Percentiles rank a stretch among this genome's conserved stretches.
Conservation (phyloP, 1,284 basidiomycete genomes). For the Wallemia ichthyophaga region DNA sequence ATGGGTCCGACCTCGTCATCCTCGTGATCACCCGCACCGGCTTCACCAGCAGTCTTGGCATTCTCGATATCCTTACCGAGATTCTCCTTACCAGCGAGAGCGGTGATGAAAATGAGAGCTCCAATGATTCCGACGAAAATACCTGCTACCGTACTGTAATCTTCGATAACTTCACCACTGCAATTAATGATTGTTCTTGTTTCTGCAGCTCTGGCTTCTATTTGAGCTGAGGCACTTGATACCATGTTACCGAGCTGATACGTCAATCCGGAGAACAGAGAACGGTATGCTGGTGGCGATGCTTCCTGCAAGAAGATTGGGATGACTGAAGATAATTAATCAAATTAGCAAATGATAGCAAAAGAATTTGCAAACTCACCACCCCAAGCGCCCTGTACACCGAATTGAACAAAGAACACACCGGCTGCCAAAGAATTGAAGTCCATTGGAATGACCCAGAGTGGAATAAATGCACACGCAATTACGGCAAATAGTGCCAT, state of each 20-base stretch:
- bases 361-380: conserved; percentile 19
- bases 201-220: conserved; percentile 41
- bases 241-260: conserved; percentile 70
- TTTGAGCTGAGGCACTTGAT: conserved; percentile 58
- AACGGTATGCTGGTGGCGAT: conserved; percentile 69
- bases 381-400: conserved; percentile 57
- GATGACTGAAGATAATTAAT: conserved; percentile 3
- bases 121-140: conserved; percentile 40
- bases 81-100: conserved; percentile 21
- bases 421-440: conserved; percentile 15
- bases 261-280: conserved; percentile 67
- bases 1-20: conserved; percentile 1
- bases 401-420: conserved; percentile 42
- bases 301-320: conserved; percentile 25
- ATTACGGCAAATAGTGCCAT: conserved; percentile 39
- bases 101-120: conserved; percentile 8
- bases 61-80: conserved; percentile 58
- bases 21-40: conserved; percentile 29
- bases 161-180: background rate
- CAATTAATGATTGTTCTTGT: conserved; percentile 9
- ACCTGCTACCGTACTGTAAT: conserved; percentile 29
- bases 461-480: conserved; percentile 10
- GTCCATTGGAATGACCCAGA: conserved; percentile 16
- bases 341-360: conserved; percentile 14
- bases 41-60: conserved; percentile 43